Base-by-base conservation (phyloP, 805 yeast genomes). In the Jamesozyma spencerorum region DNA sequence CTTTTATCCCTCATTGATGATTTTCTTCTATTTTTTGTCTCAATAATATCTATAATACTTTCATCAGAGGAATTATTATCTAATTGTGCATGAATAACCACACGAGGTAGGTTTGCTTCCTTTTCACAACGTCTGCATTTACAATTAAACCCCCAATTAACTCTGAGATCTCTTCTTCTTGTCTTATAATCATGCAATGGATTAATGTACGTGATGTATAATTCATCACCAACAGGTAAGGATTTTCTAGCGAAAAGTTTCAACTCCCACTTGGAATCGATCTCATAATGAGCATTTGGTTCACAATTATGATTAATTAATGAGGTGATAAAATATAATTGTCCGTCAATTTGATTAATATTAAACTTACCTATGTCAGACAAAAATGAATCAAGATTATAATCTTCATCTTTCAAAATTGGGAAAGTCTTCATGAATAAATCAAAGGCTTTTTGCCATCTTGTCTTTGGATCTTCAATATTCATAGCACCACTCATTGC, bases 61-160 rank as follows among this genome's bases (percentile, higher is more conserved):
- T 22, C 26, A 22, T 22, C 26, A 22, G 26, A 22, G 26, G 26
- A 22, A 22, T 6, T 7, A 22, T 22, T 22, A 22, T 22, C 26
- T 22, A 22, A 22, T 22, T 22, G 26, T 10, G 26, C 10, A 22
- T 22, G 26, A 10, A 22, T 22, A 7, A 22, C 26, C 6, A 22
- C 26, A 22, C 26, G 26, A 14, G n/a, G 15, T 10, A 19, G 4
- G 10, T 17, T 39, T 27, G 68, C 54, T 46, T 82, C 88, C 6
- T 63, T 64, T 50, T 72, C 71, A 59, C 95, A 85, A 47, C 81
- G 72, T 11, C 60, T 50, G 57, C 95, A 85, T 19, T 57, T 59
- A 59, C 95, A 85, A 15, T 71, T 53, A 57, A 85, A 85, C 3
- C 94, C 94, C 85, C 86, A 85, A 50, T 81, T 79, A 11, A 77